Percentiles rank a stretch among this genome's conserved stretches.
These are phyloP conservation scores for Lentinula sp. DNA, from an alignment of 768 basidiomycete genomes.

Conservation along the genomic window DNA sequence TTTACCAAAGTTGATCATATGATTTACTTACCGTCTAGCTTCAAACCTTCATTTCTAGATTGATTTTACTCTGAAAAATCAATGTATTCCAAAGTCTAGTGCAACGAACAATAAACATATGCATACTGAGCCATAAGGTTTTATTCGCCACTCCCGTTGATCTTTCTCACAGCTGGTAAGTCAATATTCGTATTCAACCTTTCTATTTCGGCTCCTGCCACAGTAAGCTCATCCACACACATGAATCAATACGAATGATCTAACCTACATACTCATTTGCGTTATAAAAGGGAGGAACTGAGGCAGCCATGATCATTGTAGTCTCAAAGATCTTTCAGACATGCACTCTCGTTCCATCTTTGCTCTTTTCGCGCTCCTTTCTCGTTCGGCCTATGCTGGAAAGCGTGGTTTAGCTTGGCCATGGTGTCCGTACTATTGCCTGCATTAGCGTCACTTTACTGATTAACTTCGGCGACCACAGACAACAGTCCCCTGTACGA, in stretches of 20 bases:
- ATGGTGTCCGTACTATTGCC: slow-evolving; percentile 19
- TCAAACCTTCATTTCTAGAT: no score
- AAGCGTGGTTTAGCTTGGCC: slow-evolving; percentile 32
- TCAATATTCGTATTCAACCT: neutral
- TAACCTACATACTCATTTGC: neutral
- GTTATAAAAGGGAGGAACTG: neutral
- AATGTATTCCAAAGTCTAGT: neutral
- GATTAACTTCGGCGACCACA: slow-evolving; percentile 4
- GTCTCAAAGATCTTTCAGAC: neutral
- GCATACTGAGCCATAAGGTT: neutral
- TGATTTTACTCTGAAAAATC: no score
- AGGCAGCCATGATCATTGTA: neutral
- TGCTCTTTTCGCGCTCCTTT: slow-evolving; percentile 10
- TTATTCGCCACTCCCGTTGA: neutral
- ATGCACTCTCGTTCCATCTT: slow-evolving; percentile 3
- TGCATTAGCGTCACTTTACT: neutral
- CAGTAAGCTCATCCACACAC: neutral
- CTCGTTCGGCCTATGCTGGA: slow-evolving; percentile 19
- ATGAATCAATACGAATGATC: neutral
- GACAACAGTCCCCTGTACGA: slow-evolving; percentile 24
- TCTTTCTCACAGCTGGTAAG: neutral
- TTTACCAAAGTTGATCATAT: no score
- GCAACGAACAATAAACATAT: neutral
- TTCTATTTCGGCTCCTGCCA: neutral
- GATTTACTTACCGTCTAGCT: no score